phyloP scores from a whole-genome alignment of 495 filamentous ascomycete species.

The Hyaloscypha hepaticicola region DNA sequence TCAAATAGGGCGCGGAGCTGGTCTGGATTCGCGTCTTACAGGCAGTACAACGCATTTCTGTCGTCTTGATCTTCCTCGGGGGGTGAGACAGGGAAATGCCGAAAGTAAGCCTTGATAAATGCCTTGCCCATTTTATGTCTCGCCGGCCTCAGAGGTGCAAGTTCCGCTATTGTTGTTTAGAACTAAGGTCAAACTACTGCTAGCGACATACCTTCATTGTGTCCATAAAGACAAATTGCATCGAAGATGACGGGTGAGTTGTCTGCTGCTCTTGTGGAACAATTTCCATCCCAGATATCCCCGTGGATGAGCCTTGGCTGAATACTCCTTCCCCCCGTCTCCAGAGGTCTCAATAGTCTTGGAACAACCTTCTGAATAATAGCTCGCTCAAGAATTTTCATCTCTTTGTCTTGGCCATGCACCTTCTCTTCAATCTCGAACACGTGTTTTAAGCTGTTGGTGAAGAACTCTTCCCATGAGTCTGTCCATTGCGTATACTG shows the following conservation, averaged over 20 bases:
- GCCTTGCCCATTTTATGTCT: too few relatives aligned
- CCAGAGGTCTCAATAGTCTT: slow-evolving; percentile 31
- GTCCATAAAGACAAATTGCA: too few relatives aligned
- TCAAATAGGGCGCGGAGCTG: background rate
- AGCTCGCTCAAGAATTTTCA: slow-evolving; percentile 16
- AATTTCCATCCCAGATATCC: slow-evolving; percentile 39
- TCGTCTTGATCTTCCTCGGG: slow-evolving; percentile 34
- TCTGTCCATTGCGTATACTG: slow-evolving; percentile 19
- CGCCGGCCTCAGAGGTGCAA: slow-evolving; percentile 28
- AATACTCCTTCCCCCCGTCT: slow-evolving; percentile 30
- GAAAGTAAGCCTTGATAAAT: too few relatives aligned
- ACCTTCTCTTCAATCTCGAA: slow-evolving; percentile 26
- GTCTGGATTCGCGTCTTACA: slow-evolving; percentile 16
- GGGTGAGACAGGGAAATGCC: too few relatives aligned
- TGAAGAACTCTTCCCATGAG: slow-evolving; percentile 31
- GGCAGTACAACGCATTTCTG: slow-evolving; percentile 33
- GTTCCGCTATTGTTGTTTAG: slow-evolving; percentile 10
- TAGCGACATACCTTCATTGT: slow-evolving; percentile 39
- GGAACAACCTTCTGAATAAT: slow-evolving; percentile 31
- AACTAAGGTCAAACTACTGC: slow-evolving; percentile 10
- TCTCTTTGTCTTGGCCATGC: slow-evolving; percentile 25
- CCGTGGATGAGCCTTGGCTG: slow-evolving; percentile 39
- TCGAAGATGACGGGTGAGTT: too few relatives aligned
- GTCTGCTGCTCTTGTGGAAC: too few relatives aligned
- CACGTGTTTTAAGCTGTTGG: slow-evolving; percentile 15